Percentiles rank a stretch among this genome's conserved stretches.
phyloP scores from a whole-genome alignment of 225 moss, liverwort and hornwort species.

The Physcomitrellopsis africana region DNA sequence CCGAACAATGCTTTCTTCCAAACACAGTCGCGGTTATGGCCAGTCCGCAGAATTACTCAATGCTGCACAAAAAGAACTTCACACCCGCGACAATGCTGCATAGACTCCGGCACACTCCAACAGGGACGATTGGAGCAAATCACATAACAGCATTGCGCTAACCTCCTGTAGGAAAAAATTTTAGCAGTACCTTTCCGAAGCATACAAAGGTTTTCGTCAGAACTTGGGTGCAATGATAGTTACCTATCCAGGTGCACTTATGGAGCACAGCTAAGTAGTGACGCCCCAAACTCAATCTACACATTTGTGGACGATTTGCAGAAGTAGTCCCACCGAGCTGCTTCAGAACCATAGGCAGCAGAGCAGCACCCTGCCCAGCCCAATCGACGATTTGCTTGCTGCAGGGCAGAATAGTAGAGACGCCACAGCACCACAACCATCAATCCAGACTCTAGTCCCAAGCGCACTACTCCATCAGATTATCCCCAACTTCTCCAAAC shows the following conservation, averaged over 20 bases:
- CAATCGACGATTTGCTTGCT: neutral
- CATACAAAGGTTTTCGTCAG: neutral
- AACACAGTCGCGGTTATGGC: neutral
- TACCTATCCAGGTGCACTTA: conserved; percentile 28
- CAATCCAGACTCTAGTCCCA: neutral
- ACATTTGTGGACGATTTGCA: conserved; percentile 25
- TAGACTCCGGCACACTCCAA: too few relatives aligned
- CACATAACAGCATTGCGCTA: neutral
- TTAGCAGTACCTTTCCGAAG: too few relatives aligned
- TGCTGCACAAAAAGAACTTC: neutral
- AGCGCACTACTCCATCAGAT: neutral
- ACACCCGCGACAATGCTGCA: neutral
- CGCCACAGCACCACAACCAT: conserved; percentile 17
- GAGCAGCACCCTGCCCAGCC: neutral
- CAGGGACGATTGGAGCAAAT: too few relatives aligned
- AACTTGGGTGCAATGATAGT: conserved; percentile 11
- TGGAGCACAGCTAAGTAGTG: neutral
- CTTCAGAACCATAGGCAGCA: conserved; percentile 3
- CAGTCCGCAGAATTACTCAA: neutral
- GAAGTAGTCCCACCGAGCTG: neutral
- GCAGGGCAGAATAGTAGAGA: conserved; percentile 1
- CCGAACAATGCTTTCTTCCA: neutral
- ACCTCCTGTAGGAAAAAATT: neutral
- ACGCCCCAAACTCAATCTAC: conserved; percentile 19
- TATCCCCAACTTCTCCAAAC: too few relatives aligned